Conservation (phyloP, 75 land plant genomes). For the Sequoiadendron giganteum region DNA sequence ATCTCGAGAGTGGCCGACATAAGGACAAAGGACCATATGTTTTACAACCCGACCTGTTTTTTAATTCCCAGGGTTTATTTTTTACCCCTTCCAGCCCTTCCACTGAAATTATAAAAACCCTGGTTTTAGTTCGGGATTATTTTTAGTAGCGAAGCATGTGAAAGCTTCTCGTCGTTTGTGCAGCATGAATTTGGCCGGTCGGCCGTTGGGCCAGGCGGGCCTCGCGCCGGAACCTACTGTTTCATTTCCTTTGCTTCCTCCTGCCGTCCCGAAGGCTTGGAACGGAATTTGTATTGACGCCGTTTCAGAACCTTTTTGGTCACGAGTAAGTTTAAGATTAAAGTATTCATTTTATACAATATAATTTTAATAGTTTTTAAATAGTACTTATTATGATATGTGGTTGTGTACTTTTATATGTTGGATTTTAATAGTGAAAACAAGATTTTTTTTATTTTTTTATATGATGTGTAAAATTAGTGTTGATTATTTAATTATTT, state of each 20-base stretch:
- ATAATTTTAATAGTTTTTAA: no score
- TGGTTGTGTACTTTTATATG: no score
- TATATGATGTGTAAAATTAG: no score
- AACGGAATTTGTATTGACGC: background rate
- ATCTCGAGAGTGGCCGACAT: slow-evolving; percentile 4
- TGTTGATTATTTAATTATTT: no score
- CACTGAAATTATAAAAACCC: background rate
- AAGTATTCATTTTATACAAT: no score
- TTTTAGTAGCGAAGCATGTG: background rate
- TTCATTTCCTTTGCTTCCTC: background rate
- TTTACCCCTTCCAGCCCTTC: background rate
- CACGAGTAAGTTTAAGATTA: no score
- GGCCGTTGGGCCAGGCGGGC: background rate
- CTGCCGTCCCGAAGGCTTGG: background rate
- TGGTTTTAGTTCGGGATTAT: background rate
- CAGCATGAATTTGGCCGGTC: background rate
- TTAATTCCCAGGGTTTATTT: background rate
- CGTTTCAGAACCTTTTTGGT: background rate
- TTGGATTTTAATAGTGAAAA: no score
- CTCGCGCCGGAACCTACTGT: background rate
- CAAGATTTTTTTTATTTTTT: no score
- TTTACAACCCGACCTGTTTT: background rate
- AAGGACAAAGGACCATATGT: background rate
- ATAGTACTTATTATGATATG: no score
- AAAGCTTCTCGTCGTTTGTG: background rate